Conservation (phyloP, 352 stramenopile species). For the Phytophthora pinifolia region DNA sequence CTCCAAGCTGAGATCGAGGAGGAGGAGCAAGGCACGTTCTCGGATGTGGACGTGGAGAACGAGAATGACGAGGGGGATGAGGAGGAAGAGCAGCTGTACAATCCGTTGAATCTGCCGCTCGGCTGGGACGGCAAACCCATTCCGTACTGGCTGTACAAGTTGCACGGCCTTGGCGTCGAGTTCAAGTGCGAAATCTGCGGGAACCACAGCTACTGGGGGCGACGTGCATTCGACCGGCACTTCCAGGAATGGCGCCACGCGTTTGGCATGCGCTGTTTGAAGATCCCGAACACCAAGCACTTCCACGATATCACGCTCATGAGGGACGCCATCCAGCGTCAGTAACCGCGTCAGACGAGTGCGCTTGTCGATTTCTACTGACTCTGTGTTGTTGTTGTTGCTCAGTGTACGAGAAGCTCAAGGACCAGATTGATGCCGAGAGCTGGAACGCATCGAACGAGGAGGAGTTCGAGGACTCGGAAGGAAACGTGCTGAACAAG, state of each 20-base stretch:
- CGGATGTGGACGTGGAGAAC: conserved; percentile 79
- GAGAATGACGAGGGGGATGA: conserved; percentile 63
- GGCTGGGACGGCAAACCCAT: conserved; percentile 99
- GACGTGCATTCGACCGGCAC: conserved; percentile 96
- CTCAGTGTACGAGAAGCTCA: conserved; percentile 96
- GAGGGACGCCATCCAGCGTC: conserved; percentile 92
- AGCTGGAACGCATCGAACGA: conserved; percentile 93
- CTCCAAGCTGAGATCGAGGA: conserved; percentile 84
- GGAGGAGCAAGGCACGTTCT: conserved; percentile 85
- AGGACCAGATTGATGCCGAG: conserved; percentile 92
- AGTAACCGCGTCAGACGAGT: conserved; percentile 17
- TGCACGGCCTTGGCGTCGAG: conserved; percentile 98
- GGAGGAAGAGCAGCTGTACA: conserved; percentile 98
- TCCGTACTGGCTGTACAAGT: conserved; percentile 99
- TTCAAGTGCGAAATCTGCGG: conserved; percentile 99
- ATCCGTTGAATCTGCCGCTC: conserved; percentile 98
- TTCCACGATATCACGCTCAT: conserved; percentile 99
- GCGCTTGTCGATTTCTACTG: neutral
- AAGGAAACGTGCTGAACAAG: conserved; percentile 98
- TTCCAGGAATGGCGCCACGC: conserved; percentile 98
- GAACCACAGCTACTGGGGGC: conserved; percentile 97
- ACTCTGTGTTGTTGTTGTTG: conserved; percentile 5
- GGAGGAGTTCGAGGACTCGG: conserved; percentile 99
- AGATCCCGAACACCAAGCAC: conserved; percentile 99
- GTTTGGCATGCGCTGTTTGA: conserved; percentile 98